A percentile compares a stretch with the other conserved stretches of the same genome.
phyloP scores from a whole-genome alignment of 495 filamentous ascomycete species.

The Hypoxylon fragiforme region DNA sequence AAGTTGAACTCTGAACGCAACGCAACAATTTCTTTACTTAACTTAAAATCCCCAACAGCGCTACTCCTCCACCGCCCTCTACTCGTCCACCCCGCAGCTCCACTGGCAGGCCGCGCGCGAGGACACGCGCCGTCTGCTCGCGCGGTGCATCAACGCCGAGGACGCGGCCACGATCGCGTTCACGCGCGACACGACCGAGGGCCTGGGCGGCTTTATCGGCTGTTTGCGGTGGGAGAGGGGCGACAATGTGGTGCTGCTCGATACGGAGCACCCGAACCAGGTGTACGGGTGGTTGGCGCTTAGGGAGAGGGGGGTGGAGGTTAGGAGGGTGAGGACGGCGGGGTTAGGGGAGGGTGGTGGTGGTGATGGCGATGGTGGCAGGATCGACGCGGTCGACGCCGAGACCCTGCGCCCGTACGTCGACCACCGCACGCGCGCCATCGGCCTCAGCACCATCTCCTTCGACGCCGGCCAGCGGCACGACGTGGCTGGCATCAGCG shows the following conservation, averaged over 20 bases:
- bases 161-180: slow-evolving; percentile 19
- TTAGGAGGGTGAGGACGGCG: slow-evolving; percentile 21
- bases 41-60: no score
- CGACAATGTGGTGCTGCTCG: slow-evolving; percentile 30
- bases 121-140: slow-evolving; percentile 18
- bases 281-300: slow-evolving; percentile 24
- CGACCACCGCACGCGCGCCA: slow-evolving; percentile 21
- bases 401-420: slow-evolving; percentile 24
- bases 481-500: slow-evolving; percentile 23
- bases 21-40: no score
- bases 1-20: no score
- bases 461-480: slow-evolving; percentile 26
- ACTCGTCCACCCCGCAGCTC: slow-evolving; percentile 4
- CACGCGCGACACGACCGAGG: slow-evolving; percentile 35
- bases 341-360: slow-evolving; percentile 1
- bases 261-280: slow-evolving; percentile 30
- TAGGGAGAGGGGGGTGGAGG: slow-evolving; percentile 19
- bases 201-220: slow-evolving; percentile 22
- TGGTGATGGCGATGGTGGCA: no score
- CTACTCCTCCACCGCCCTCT: slow-evolving; percentile 19
- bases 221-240: slow-evolving; percentile 9
- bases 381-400: slow-evolving; percentile 9
- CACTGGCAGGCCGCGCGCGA: slow-evolving; percentile 11
- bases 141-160: slow-evolving; percentile 25
- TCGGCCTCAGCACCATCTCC: slow-evolving; percentile 26